phyloP scores from a whole-genome alignment of 306 rosid species.

The Amphicarpaea edgeworthii region DNA sequence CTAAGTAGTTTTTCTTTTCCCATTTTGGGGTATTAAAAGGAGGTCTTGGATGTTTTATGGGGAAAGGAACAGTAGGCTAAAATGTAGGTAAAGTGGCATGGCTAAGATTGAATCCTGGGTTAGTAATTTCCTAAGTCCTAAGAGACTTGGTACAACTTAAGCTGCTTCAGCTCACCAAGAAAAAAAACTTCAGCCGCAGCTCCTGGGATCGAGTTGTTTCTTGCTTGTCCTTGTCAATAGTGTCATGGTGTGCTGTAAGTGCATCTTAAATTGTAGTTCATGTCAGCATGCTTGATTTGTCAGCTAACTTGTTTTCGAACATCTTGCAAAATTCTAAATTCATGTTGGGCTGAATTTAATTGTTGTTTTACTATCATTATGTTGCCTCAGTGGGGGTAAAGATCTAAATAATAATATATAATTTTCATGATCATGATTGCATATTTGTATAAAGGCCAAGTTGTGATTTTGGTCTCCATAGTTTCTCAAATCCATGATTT shows the following conservation, averaged over 20 bases:
- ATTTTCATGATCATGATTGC: background rate
- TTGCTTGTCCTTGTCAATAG: background rate
- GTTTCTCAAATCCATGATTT: too few species aligned
- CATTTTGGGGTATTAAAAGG: constrained; percentile 13
- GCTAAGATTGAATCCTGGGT: constrained; percentile 9
- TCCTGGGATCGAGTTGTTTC: background rate
- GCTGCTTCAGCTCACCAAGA: too few species aligned
- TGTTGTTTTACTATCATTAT: background rate
- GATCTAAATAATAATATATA: too few species aligned
- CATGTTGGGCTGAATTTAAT: constrained; percentile 37
- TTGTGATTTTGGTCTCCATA: too few species aligned
- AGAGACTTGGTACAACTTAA: background rate
- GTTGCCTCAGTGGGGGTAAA: too few species aligned
- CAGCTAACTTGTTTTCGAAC: background rate
- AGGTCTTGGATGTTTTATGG: background rate
- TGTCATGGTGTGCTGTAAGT: background rate
- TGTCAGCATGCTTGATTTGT: constrained; percentile 15
- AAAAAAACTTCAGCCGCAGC: too few species aligned
- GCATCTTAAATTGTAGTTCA: constrained; percentile 25
- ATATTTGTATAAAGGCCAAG: background rate
- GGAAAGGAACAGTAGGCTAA: constrained; percentile 17
- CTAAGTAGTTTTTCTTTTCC: background rate
- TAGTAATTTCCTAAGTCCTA: constrained; percentile 30
- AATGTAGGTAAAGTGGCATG: constrained; percentile 20
- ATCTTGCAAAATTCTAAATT: constrained; percentile 19